Conservation (phyloP, 2,329 filamentous ascomycete genomes). For the Colletotrichum sp. region DNA sequence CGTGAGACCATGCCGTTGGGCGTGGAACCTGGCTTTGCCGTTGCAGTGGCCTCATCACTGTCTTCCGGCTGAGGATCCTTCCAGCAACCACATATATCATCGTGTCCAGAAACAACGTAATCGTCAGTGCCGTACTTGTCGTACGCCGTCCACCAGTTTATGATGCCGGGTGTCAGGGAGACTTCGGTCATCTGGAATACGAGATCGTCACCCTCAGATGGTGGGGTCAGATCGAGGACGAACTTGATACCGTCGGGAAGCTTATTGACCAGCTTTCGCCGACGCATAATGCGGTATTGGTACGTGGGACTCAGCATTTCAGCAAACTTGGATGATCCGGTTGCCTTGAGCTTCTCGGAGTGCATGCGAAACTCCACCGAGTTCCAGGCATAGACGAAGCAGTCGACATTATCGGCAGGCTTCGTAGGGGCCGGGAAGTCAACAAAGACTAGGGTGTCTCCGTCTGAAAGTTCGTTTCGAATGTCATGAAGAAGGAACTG, state of each 20-base stretch:
- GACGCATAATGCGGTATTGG: conserved; percentile 44
- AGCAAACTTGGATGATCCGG: conserved; percentile 52
- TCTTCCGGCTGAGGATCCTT: neutral
- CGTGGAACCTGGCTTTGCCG: neutral
- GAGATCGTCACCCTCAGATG: conserved; percentile 65
- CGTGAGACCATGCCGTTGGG: neutral
- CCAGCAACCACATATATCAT: conserved; percentile 43
- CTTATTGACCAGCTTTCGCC: conserved; percentile 37
- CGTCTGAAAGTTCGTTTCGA: conserved; percentile 26
- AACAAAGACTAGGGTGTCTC: conserved; percentile 52
- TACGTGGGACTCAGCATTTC: conserved; percentile 46
- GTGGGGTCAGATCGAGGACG: conserved; percentile 68
- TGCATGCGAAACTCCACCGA: conserved; percentile 47
- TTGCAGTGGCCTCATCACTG: neutral
- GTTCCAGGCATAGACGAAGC: conserved; percentile 36
- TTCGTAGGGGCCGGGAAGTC: conserved; percentile 35
- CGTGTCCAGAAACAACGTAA: conserved; percentile 42
- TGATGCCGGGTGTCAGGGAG: conserved; percentile 60
- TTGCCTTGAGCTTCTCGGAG: conserved; percentile 50
- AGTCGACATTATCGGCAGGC: conserved; percentile 31
- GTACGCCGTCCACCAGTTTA: conserved; percentile 56
- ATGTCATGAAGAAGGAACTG: conserved; percentile 22
- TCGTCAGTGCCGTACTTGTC: conserved; percentile 35
- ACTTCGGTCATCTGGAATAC: conserved; percentile 64
- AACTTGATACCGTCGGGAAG: conserved; percentile 56